phyloP scores from a whole-genome alignment of 805 yeast species.

The Zygotorulaspora chibaensis region DNA sequence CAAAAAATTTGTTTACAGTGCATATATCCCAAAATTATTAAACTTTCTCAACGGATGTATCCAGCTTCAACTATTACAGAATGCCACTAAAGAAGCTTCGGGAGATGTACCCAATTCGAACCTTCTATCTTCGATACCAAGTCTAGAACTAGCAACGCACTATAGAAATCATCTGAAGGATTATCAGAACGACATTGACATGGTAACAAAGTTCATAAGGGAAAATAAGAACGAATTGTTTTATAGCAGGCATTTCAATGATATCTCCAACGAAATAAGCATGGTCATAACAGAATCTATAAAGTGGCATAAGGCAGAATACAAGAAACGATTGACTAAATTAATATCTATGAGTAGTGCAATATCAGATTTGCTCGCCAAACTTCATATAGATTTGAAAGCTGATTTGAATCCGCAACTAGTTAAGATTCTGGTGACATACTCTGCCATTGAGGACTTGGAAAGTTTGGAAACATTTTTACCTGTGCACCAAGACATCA shows the following conservation, averaged over 20 bases:
- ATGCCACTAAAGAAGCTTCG: constrained; percentile 12
- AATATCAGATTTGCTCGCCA: constrained; percentile 19
- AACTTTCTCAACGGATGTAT: constrained; percentile 24
- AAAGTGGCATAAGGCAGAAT: constrained; percentile 18
- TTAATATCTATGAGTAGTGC: constrained; percentile 11
- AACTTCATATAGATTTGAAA: constrained; percentile 17
- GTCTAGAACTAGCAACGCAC: constrained; percentile 5
- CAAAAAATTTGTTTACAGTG: constrained; percentile 30
- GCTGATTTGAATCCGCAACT: constrained; percentile 13
- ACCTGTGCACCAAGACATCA: constrained; percentile 9
- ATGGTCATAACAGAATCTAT: constrained; percentile 8
- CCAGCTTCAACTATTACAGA: constrained; percentile 15
- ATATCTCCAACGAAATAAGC: constrained; percentile 15
- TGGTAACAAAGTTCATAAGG: constrained; percentile 16
- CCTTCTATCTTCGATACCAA: constrained; percentile 19
- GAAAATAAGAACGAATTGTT: constrained; percentile 23
- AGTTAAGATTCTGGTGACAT: not conserved
- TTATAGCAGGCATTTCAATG: constrained; percentile 18
- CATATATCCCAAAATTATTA: constrained; percentile 31
- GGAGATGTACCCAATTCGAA: constrained; percentile 8
- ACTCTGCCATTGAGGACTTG: not conserved
- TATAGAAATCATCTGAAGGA: constrained; percentile 4
- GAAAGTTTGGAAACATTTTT: not conserved
- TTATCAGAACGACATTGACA: constrained; percentile 7
- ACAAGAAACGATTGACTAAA: constrained; percentile 12